Evolutionary conservation across 345 rosid genomes (phyloP).

Genomic region (Balakata baccata): DNA sequence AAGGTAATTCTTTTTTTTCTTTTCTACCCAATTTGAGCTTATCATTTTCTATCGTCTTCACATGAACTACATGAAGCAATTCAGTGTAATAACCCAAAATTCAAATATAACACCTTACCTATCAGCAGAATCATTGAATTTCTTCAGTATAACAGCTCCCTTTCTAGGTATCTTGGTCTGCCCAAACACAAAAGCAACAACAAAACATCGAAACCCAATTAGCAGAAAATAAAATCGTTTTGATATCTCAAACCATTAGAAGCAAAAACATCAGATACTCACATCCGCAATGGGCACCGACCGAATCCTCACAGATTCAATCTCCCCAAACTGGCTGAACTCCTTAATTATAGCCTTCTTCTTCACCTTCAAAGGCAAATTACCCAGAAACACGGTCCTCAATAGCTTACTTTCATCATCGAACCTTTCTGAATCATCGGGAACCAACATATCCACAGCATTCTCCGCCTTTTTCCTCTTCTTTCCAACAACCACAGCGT

Average conservation of each 20-base stretch:
- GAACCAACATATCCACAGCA: conserved; percentile 41
- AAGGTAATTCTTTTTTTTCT: neutral
- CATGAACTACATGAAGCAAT: neutral
- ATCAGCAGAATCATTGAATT: conserved; percentile 73
- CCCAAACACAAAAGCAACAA: conserved; percentile 15
- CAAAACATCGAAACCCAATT: neutral
- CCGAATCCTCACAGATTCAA: conserved; percentile 87
- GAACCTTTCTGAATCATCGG: conserved; percentile 56
- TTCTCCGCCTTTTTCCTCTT: conserved; percentile 78
- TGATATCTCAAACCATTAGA: conserved; percentile 2
- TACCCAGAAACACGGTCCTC: conserved; percentile 94
- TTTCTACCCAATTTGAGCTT: neutral
- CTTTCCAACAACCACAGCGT: conserved; percentile 44
- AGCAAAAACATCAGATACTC: conserved; percentile 29
- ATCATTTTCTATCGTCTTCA: neutral
- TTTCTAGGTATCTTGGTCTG: conserved; percentile 86
- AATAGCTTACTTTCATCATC: conserved; percentile 85
- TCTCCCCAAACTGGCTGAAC: conserved; percentile 72
- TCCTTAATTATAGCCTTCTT: conserved; percentile 70
- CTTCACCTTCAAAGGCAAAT: conserved; percentile 76
- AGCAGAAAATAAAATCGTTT: neutral
- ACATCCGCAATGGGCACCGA: conserved; percentile 83
- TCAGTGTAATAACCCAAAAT: neutral
- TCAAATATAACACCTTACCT: conserved; percentile 40
- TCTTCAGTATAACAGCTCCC: conserved; percentile 69